Evolutionary conservation across 192 early-diverging fungal species (phyloP).

Genomic region (Funneliformis mosseae): DNA sequence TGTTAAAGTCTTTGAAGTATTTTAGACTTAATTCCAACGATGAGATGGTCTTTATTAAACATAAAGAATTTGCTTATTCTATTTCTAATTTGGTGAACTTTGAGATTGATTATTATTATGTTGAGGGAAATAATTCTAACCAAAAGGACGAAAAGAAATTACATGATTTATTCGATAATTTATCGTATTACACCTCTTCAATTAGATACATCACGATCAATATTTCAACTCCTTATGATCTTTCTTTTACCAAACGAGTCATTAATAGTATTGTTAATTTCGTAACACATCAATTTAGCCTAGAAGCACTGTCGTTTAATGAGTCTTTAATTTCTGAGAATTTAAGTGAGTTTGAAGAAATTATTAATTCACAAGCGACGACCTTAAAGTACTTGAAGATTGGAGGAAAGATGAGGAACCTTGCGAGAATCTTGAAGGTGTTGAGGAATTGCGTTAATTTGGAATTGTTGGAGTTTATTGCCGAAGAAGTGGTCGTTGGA

Average conservation of each 20-base stretch:
- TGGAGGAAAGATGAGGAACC: not conserved
- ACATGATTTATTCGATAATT: not conserved
- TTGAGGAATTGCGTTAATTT: not conserved
- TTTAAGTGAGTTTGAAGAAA: not conserved
- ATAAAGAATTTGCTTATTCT: not conserved
- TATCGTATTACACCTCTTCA: not conserved
- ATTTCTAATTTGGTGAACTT: not conserved
- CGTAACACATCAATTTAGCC: not conserved
- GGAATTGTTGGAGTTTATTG: not conserved
- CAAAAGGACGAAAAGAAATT: not conserved
- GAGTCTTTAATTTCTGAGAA: not conserved
- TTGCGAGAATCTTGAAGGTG: not conserved
- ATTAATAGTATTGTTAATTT: not conserved
- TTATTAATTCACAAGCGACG: not conserved
- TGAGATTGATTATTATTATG: not conserved
- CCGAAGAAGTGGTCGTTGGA: not conserved
- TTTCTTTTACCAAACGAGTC: not conserved
- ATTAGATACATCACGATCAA: not conserved
- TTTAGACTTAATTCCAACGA: not conserved
- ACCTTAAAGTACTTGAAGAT: not conserved
- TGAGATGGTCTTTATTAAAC: not conserved
- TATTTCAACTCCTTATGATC: not conserved
- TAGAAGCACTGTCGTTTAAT: not conserved
- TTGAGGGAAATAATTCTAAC: not conserved
- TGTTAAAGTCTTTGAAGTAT: not conserved